Conservation (phyloP, 257 asterid genomes). For the Penstemon davidsonii region DNA sequence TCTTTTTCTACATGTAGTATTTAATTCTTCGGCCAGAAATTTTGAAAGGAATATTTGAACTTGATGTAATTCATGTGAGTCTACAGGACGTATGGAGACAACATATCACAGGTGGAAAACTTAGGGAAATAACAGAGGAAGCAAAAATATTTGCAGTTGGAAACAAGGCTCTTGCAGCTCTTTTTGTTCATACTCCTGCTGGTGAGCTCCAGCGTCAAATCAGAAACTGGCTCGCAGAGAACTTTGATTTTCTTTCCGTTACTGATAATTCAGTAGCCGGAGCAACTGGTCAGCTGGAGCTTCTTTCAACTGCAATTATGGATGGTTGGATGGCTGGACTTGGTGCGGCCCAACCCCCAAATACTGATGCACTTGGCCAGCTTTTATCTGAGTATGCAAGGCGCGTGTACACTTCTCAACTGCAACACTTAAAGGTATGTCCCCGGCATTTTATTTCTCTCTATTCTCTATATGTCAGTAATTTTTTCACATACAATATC, state of each 20-base stretch:
- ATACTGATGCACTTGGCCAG: conserved; percentile 96
- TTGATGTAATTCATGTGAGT: conserved; percentile 32
- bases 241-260: conserved; percentile 87
- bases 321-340: conserved; percentile 99
- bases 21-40: conserved; percentile 7
- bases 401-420: conserved; percentile 83
- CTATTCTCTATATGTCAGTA: conserved; percentile 16
- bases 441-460: conserved; percentile 12
- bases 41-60: conserved; percentile 9
- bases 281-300: conserved; percentile 93
- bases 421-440: conserved; percentile 91
- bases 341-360: conserved; percentile 93
- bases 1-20: conserved; percentile 1
- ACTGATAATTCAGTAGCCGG: conserved; percentile 82
- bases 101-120: conserved; percentile 94
- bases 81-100: conserved; percentile 91
- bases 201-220: conserved; percentile 99
- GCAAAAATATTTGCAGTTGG: conserved; percentile 85
- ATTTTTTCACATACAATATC: background rate
- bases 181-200: conserved; percentile 98
- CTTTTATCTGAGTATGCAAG: conserved; percentile 91
- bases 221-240: conserved; percentile 95
- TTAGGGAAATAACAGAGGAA: conserved; percentile 95
- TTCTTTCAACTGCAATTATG: conserved; percentile 98
- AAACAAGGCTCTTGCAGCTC: conserved; percentile 88